A percentile compares a stretch with the other conserved stretches of the same genome.
Conservation (phyloP, 768 basidiomycete species). For the Leucocoprinus birnbaumii region DNA sequence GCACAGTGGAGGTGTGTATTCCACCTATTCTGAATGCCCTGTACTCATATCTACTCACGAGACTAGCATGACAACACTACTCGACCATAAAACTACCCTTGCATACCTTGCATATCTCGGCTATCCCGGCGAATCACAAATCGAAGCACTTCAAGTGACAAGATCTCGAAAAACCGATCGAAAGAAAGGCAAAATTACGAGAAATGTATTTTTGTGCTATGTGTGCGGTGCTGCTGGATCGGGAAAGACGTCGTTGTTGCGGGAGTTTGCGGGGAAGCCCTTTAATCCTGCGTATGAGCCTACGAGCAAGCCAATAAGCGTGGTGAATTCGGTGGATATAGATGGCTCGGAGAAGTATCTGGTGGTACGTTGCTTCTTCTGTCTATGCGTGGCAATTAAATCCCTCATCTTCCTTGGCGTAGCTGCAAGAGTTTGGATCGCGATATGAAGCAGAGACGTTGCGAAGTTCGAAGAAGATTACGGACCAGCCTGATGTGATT, state of each 20-base stretch:
- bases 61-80: conserved; percentile 89
- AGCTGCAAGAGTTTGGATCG: conserved; percentile 98
- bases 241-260: conserved; percentile 87
- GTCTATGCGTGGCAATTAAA: background rate
- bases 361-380: conserved; percentile 58
- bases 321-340: conserved; percentile 94
- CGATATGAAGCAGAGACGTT: conserved; percentile 91
- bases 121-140: conserved; percentile 77
- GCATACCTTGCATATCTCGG: conserved; percentile 96
- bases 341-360: conserved; percentile 94
- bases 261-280: conserved; percentile 83
- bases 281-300: conserved; percentile 78
- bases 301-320: conserved; percentile 85
- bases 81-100: conserved; percentile 90
- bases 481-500: conserved; percentile 90
- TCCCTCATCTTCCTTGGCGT: conserved; percentile 2
- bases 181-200: conserved; percentile 80
- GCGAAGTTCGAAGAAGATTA: conserved; percentile 81
- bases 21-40: background rate
- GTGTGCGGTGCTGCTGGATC: conserved; percentile 95
- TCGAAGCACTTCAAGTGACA: conserved; percentile 82
- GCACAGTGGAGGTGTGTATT: conserved; percentile 90
- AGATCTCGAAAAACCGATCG: conserved; percentile 82
- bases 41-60: background rate
- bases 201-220: conserved; percentile 93